Evolutionary conservation across 1,284 basidiomycete species (phyloP).

Genomic region (Tilletia walkeri): DNA sequence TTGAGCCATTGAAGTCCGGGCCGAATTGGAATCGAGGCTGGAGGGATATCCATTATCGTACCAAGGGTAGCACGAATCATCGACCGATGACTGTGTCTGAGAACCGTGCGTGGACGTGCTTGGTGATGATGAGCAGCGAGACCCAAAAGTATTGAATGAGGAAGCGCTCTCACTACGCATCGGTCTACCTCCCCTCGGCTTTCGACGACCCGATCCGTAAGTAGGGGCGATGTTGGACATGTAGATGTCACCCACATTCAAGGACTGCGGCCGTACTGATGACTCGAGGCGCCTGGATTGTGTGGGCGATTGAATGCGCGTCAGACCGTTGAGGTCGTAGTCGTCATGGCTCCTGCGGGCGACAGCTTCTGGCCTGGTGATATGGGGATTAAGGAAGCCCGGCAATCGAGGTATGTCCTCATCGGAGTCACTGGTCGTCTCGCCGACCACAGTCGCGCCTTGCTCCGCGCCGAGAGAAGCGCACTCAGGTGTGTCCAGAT

Average conservation of each 20-base stretch:
- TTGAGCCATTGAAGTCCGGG: too few relatives aligned
- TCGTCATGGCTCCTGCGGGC: neutral
- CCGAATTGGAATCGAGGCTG: too few relatives aligned
- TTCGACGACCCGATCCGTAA: neutral
- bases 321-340: neutral
- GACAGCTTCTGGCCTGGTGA: constrained; percentile 14
- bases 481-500: neutral
- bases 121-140: too few relatives aligned
- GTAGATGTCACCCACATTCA: neutral
- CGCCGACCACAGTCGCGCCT: neutral
- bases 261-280: neutral
- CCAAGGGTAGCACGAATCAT: too few relatives aligned
- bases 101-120: too few relatives aligned
- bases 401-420: neutral
- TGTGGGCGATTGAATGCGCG: neutral
- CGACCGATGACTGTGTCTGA: too few relatives aligned
- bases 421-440: neutral
- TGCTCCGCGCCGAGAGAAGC: neutral
- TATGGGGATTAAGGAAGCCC: constrained; percentile 5
- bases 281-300: neutral
- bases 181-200: neutral
- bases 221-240: neutral
- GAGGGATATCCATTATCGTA: too few relatives aligned
- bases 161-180: neutral
- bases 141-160: neutral